Evolutionary conservation across 768 basidiomycete genomes (phyloP), one percentile per base, ranked within the genome.

Genomic region (Porpolomopsis calyptriformis): DNA sequence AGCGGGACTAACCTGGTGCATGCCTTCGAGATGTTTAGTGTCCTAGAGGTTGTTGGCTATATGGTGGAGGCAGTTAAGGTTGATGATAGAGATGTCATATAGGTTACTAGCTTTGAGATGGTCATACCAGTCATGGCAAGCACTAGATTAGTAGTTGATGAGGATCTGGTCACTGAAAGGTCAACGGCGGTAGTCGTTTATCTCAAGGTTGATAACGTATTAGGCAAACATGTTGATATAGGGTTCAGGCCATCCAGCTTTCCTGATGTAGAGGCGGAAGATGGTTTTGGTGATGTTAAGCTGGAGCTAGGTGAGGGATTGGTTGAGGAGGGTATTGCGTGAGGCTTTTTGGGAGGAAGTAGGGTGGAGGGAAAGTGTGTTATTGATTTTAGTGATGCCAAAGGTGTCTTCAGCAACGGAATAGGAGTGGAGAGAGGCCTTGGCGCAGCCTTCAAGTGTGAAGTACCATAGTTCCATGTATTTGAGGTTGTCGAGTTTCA

Each of bases 381-480:
- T n/a, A n/a, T n/a, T n/a, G n/a, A n/a, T n/a, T n/a, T n/a, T n/a
- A n/a, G n/a, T 11, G 2, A 47, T 40, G 40, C 46, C 46, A 8
- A 47, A 47, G 29, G 40, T 47, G 40, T 47, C 39, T 12, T 47
- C 41, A 39, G 46, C 39, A 1, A 39, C 41, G 10, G 40, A 39
- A 2, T 33, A 31, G 25, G 18, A 19, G 27, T 37, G 38, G 12
- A 3, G 26, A 2, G 46, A 20, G 20, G 46, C 46, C 10, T 47
- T 39, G 22, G 29, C 37, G 11, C 40, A 34, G 2, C 46, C 46
- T 16, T 47, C 46, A 18, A 20, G 40, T 26, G 29, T 29, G 29
- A 47, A 47, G 19, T 47, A 47, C 46, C 46, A 47, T 10, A 47
- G 16, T 40, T 47, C 39, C 6, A 47, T 24, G 16, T 47, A 47